Percentiles rank a stretch among this genome's conserved stretches.
phyloP scores from a whole-genome alignment of 2,329 filamentous ascomycete genomes.

The Colletotrichum nymphaeae region DNA sequence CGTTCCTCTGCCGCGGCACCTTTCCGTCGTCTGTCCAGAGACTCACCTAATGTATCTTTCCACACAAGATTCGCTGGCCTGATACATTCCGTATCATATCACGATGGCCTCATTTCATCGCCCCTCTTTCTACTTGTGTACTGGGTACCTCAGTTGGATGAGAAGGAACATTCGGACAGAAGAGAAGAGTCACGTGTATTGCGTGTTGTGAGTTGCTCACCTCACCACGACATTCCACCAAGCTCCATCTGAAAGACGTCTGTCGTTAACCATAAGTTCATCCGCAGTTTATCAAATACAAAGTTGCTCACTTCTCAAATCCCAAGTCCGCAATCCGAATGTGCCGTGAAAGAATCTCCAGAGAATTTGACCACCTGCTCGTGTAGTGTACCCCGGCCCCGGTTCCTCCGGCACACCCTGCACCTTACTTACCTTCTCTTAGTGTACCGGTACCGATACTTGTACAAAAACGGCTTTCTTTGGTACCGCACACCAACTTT shows the following conservation, averaged over 20 bases:
- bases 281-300: too few relatives aligned
- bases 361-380: not conserved
- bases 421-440: not conserved
- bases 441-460: not conserved
- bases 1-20: not conserved
- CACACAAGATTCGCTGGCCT: not conserved
- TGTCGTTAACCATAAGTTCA: not conserved
- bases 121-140: not conserved
- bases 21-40: conserved; percentile 7
- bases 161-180: not conserved
- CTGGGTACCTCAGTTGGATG: not conserved
- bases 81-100: not conserved
- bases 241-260: not conserved
- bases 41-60: not conserved
- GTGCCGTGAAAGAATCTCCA: not conserved
- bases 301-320: not conserved
- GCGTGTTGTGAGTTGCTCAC: too few relatives aligned
- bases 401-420: conserved; percentile 14
- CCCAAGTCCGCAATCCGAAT: not conserved
- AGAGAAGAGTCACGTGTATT: not conserved
- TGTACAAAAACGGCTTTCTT: not conserved
- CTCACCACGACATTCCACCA: not conserved
- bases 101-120: not conserved
- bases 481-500: not conserved
- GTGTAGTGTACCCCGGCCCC: conserved; percentile 2